Conservation (phyloP, 164 flowering plant species). For the Taxillus chinensis region DNA sequence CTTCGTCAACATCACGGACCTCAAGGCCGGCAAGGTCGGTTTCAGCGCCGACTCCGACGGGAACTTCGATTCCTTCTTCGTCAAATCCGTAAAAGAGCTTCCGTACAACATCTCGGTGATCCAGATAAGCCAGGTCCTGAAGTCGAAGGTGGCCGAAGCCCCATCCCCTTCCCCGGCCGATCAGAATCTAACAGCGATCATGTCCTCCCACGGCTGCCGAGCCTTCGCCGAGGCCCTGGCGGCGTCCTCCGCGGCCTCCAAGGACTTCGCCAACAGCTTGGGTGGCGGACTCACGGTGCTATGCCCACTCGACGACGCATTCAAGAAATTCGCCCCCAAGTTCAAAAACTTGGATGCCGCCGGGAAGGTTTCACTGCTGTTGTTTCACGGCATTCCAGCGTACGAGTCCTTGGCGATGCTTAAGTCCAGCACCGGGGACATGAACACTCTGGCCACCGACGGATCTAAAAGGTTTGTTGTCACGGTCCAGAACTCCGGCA, state of each 20-base stretch:
- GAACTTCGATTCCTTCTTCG: neutral
- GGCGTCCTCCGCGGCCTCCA: slow-evolving; percentile 27
- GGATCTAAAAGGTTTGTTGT: slow-evolving; percentile 35
- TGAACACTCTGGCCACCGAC: slow-evolving; percentile 49
- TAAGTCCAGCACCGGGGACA: slow-evolving; percentile 35
- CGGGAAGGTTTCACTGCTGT: slow-evolving; percentile 26
- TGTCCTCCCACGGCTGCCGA: slow-evolving; percentile 63
- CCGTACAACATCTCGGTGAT: slow-evolving; percentile 39
- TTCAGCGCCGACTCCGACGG: no score
- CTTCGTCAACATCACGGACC: slow-evolving; percentile 67
- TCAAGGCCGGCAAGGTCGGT: slow-evolving; percentile 28
- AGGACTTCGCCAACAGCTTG: slow-evolving; percentile 28
- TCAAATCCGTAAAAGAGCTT: neutral
- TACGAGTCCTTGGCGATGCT: slow-evolving; percentile 34
- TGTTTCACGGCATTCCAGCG: slow-evolving; percentile 40
- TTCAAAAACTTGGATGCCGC: slow-evolving; percentile 36
- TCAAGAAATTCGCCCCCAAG: slow-evolving; percentile 37
- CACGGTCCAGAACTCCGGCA: slow-evolving; percentile 43
- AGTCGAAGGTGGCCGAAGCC: slow-evolving; percentile 71
- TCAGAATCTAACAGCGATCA: slow-evolving; percentile 36
- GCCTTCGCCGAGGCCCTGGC: slow-evolving; percentile 48
- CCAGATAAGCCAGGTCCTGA: slow-evolving; percentile 51
- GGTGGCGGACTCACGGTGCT: slow-evolving; percentile 50
- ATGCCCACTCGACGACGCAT: slow-evolving; percentile 45
- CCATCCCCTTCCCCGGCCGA: slow-evolving; percentile 50